Conservation (phyloP, 331 rosid species). For the Erythrophleum ivorense region DNA sequence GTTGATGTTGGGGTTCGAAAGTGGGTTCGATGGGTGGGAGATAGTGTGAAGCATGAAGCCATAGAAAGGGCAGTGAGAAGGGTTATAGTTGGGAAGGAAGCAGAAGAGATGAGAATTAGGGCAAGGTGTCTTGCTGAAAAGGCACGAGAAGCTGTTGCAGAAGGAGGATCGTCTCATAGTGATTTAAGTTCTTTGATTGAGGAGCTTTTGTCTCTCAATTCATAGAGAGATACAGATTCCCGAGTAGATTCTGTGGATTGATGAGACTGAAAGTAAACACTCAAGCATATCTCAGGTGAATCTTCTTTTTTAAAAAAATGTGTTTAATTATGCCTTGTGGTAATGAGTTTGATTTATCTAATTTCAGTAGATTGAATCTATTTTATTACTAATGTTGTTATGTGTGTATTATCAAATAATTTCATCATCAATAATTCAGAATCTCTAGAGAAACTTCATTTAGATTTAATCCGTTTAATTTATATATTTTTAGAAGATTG, state of each 20-base stretch:
- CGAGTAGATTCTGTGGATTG: background rate
- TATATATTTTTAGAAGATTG: too few species aligned
- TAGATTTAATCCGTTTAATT: too few species aligned
- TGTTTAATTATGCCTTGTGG: background rate
- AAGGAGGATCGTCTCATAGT: background rate
- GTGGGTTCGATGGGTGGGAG: constrained; percentile 50
- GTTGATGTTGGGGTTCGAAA: constrained; percentile 57
- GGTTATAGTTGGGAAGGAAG: constrained; percentile 58
- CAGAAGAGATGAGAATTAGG: constrained; percentile 36
- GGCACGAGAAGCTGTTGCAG: constrained; percentile 15
- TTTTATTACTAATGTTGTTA: too few species aligned
- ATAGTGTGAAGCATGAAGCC: constrained; percentile 47
- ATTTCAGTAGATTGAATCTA: background rate
- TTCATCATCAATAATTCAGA: too few species aligned
- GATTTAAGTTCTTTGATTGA: constrained; percentile 15
- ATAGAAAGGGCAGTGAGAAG: constrained; percentile 54
- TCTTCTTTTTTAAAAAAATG: background rate
- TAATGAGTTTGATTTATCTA: background rate
- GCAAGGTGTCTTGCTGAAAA: background rate
- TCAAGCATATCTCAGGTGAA: background rate
- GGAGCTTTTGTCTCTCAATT: background rate
- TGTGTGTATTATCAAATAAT: too few species aligned
- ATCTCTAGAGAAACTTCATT: too few species aligned
- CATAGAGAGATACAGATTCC: background rate
- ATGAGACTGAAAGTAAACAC: too few species aligned